Conservation (phyloP, 129 eudicot genomes). For the Arctium lappa region DNA sequence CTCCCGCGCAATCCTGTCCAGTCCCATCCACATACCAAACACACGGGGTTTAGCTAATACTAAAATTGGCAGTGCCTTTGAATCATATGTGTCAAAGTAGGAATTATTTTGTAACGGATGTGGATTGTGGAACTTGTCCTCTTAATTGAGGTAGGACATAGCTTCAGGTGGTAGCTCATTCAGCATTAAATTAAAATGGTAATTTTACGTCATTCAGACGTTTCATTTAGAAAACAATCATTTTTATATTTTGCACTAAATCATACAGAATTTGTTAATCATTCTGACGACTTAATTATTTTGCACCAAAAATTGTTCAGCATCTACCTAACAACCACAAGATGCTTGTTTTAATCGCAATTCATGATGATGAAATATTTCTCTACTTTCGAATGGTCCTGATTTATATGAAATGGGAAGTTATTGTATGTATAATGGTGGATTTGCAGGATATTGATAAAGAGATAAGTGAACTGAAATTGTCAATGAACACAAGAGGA, state of each 20-base stretch:
- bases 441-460: conserved; percentile 79
- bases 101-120: not conserved
- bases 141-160: not conserved
- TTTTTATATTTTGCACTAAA: too few species aligned
- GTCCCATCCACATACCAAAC: not conserved
- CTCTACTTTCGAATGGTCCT: not conserved
- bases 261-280: too few species aligned
- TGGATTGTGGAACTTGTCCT: not conserved
- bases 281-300: too few species aligned
- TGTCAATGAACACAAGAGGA: conserved; percentile 91
- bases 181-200: too few species aligned
- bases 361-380: not conserved
- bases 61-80: too few species aligned
- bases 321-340: too few species aligned
- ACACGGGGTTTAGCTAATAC: too few species aligned
- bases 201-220: too few species aligned
- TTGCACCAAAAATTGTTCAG: too few species aligned
- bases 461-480: conserved; percentile 82
- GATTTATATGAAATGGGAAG: not conserved
- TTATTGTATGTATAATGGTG: not conserved
- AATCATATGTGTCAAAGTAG: not conserved
- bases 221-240: too few species aligned
- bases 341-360: too few species aligned
- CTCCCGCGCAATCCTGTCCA: not conserved
- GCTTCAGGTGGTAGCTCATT: too few species aligned